Evolutionary conservation across 1,284 basidiomycete species (phyloP).

Genomic region (Sporisorium graminicola): DNA sequence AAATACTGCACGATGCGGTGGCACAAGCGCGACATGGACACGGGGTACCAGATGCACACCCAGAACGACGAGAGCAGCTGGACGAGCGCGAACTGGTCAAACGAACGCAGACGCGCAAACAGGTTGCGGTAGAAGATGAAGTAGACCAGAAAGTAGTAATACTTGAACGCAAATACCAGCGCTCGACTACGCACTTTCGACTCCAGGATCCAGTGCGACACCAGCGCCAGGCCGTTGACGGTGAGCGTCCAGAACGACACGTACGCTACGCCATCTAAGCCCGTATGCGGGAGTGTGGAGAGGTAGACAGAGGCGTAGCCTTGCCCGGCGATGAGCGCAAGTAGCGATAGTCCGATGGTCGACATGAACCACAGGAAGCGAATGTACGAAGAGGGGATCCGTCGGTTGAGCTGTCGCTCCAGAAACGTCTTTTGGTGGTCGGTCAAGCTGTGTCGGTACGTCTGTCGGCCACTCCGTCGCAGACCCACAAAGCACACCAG

Average conservation of each 20-base stretch:
- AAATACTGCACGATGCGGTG: conserved; percentile 71
- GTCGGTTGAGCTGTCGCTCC: conserved; percentile 70
- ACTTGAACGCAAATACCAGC: conserved; percentile 74
- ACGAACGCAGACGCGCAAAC: conserved; percentile 68
- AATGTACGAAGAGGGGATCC: conserved; percentile 74
- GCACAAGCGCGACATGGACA: conserved; percentile 73
- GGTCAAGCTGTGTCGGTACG: conserved; percentile 69
- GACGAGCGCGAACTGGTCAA: conserved; percentile 72
- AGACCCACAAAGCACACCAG: conserved; percentile 68
- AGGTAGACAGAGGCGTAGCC: conserved; percentile 74
- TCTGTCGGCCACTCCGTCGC: conserved; percentile 62
- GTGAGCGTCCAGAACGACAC: conserved; percentile 74
- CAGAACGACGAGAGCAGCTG: conserved; percentile 74
- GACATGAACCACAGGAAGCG: conserved; percentile 75
- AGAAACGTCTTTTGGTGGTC: conserved; percentile 72
- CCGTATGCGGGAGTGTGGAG: conserved; percentile 74
- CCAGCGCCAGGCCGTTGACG: conserved; percentile 72
- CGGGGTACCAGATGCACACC: conserved; percentile 73
- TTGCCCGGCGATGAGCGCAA: conserved; percentile 74
- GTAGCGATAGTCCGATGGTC: conserved; percentile 73
- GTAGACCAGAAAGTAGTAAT: conserved; percentile 70
- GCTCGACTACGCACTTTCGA: conserved; percentile 73
- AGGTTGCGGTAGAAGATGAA: conserved; percentile 71
- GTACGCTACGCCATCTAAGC: conserved; percentile 74
- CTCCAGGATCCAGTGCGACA: conserved; percentile 73